Base-by-base conservation (phyloP, 495 filamentous ascomycete genomes). In the Aspergillus nanangensis region DNA sequence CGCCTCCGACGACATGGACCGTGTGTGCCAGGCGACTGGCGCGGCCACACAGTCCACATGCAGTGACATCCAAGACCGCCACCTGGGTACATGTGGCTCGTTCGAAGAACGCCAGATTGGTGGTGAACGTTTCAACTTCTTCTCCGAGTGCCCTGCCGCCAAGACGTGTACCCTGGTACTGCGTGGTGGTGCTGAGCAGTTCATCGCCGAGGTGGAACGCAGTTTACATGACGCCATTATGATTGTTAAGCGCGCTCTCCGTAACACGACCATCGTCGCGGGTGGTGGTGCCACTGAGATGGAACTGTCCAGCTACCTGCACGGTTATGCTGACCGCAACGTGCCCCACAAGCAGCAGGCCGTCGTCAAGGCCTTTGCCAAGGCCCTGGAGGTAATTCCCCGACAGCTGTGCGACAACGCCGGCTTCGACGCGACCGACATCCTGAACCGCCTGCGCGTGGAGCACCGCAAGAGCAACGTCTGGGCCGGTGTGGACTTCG, bases 81-180 rank as follows among this genome's bases (percentile, higher is more conserved):
- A 97, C 66, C 80, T 97, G 25, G 93, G 93, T 49, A 92, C 87
- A 23, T 98, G 93, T 65, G 92, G 83, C 47, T 61, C 59, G 15
- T 98, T 98, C 61, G 91, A 97, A 46, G 93, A 98, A 78, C 81
- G 88, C 41, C 93, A 98, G 71, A 95, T 98, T 48, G 93, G 93
- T 51, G 87, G 89, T 51, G 93, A 98, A 72, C 88, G 93, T 27
- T 96, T 87, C 80, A 98, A 98, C 76, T 83, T 98, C 71, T 97
- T 98, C 69, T 88, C 92, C 60, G 88, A 90, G 58, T 98, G 93
- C 72, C 88, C 93, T 22, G 81, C 77, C 52, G 93, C 93, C 48
- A 95, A 95, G 76, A 98, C 93, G 4, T 98, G 93, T 76, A 98
- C 93, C 4, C 78, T 98, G 5, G 83, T 97, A 17, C 83, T 98